These are phyloP conservation scores for Dryas integrifolia DNA, from an alignment of 331 rosid species.

Conservation along the genomic window DNA sequence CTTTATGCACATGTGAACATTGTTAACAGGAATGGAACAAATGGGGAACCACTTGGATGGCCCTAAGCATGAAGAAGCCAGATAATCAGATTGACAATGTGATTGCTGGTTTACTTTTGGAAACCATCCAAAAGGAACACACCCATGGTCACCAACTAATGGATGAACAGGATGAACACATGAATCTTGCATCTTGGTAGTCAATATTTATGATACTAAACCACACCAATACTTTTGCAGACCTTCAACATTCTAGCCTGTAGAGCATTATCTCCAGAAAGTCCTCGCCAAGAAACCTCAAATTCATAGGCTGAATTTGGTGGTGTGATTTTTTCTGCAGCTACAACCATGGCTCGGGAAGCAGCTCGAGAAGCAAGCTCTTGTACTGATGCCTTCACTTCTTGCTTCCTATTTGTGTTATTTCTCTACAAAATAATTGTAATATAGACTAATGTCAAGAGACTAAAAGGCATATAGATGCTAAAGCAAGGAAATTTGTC, in stretches of 20 bases:
- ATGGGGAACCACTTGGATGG: conserved; percentile 2
- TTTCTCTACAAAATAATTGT: conserved; percentile 44
- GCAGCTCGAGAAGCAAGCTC: conserved; percentile 83
- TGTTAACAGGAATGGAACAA: not conserved
- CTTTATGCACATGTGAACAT: not conserved
- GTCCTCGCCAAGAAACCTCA: conserved; percentile 78
- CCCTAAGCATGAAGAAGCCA: conserved; percentile 10
- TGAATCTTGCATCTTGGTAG: conserved; percentile 1
- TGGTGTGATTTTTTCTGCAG: conserved; percentile 56
- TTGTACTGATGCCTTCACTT: conserved; percentile 55
- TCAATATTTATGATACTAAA: conserved; percentile 17
- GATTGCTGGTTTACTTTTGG: not conserved
- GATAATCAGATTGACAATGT: not conserved
- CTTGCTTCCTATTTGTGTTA: conserved; percentile 38
- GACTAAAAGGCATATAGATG: not conserved
- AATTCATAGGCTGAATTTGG: conserved; percentile 90
- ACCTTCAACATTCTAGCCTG: conserved; percentile 77
- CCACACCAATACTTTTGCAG: conserved; percentile 15
- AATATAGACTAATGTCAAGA: not conserved
- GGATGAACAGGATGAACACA: not conserved
- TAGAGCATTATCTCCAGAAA: conserved; percentile 57
- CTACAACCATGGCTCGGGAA: conserved; percentile 62
- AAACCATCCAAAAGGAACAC: not conserved
- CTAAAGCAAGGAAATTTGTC: not conserved
- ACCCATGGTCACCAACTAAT: not conserved